Evolutionary conservation across 2,329 filamentous ascomycete genomes (phyloP).

Genomic region (Tolypocladium amazonense): DNA sequence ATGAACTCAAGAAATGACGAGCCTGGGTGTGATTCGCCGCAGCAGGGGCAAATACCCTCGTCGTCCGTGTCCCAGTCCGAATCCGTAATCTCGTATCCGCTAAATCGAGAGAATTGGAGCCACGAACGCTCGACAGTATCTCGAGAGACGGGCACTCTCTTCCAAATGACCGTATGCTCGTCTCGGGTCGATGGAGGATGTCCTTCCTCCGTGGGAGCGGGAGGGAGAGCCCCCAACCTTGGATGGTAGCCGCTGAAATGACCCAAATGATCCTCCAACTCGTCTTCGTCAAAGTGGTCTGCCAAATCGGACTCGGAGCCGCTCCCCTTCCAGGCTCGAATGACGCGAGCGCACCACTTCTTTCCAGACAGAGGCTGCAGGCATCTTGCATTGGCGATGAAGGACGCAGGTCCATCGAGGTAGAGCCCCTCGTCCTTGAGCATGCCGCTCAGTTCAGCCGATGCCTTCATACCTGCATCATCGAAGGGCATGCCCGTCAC

Average conservation of each 20-base stretch:
- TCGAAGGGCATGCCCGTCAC: slow-evolving; percentile 41
- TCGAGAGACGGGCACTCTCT: slow-evolving; percentile 32
- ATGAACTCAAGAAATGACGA: slow-evolving; percentile 22
- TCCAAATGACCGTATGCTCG: slow-evolving; percentile 40
- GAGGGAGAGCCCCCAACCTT: slow-evolving; percentile 22
- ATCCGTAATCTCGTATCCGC: slow-evolving; percentile 24
- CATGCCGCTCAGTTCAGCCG: slow-evolving; percentile 37
- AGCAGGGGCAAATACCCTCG: slow-evolving; percentile 27
- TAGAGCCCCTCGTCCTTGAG: slow-evolving; percentile 43
- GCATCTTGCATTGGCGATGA: slow-evolving; percentile 27
- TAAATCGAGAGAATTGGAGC: slow-evolving; percentile 33
- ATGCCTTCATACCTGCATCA: slow-evolving; percentile 34
- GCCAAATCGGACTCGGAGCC: slow-evolving; percentile 13
- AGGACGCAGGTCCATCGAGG: slow-evolving; percentile 33
- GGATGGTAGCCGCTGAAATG: slow-evolving; percentile 13
- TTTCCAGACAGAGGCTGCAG: slow-evolving; percentile 29
- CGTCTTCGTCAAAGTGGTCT: slow-evolving; percentile 10
- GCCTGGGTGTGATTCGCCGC: slow-evolving; percentile 26
- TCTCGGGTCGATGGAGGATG: slow-evolving; percentile 29
- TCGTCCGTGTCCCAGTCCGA: slow-evolving; percentile 22
- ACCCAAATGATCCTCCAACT: slow-evolving; percentile 16
- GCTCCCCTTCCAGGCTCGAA: slow-evolving; percentile 30
- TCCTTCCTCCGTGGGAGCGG: slow-evolving; percentile 30
- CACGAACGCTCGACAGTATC: slow-evolving; percentile 32
- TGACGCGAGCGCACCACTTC: slow-evolving; percentile 30